Conservation (phyloP, 371 early-diverging fungal genomes). For the Rhizomucor pusillus region DNA sequence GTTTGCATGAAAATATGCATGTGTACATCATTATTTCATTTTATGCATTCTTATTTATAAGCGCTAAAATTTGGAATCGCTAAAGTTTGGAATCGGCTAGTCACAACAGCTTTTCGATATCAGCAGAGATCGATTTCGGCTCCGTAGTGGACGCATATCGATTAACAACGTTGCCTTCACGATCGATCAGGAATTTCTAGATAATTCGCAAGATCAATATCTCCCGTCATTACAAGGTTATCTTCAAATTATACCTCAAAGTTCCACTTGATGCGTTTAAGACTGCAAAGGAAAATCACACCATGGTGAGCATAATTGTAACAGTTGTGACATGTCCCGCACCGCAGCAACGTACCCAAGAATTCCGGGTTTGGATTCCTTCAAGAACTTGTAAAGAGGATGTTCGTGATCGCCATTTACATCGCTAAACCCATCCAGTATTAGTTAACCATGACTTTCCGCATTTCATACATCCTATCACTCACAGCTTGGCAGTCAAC, state of each 20-base stretch:
- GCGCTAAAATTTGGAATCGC: too few relatives aligned
- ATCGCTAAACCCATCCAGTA: constrained; percentile 34
- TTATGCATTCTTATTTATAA: too few relatives aligned
- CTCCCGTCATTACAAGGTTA: background rate
- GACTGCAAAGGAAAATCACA: constrained; percentile 17
- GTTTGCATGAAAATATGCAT: too few relatives aligned
- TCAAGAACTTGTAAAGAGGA: constrained; percentile 75
- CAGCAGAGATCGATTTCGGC: constrained; percentile 52
- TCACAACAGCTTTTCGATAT: constrained; percentile 53
- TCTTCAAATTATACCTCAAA: constrained; percentile 44
- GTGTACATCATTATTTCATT: too few relatives aligned
- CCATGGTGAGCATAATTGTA: background rate
- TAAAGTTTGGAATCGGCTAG: background rate
- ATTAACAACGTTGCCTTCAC: constrained; percentile 63
- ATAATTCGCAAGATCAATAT: background rate
- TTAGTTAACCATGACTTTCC: constrained; percentile 6
- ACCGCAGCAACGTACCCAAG: constrained; percentile 38
- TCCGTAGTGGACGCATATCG: constrained; percentile 60
- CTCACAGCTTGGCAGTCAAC: constrained; percentile 76
- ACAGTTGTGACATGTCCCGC: too few relatives aligned
- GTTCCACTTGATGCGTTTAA: constrained; percentile 76
- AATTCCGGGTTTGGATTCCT: constrained; percentile 59
- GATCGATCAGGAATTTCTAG: constrained; percentile 73
- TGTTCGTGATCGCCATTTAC: constrained; percentile 81
- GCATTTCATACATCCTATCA: background rate